phyloP scores from a whole-genome alignment of 768 basidiomycete genomes.

The Calocybe indica region DNA sequence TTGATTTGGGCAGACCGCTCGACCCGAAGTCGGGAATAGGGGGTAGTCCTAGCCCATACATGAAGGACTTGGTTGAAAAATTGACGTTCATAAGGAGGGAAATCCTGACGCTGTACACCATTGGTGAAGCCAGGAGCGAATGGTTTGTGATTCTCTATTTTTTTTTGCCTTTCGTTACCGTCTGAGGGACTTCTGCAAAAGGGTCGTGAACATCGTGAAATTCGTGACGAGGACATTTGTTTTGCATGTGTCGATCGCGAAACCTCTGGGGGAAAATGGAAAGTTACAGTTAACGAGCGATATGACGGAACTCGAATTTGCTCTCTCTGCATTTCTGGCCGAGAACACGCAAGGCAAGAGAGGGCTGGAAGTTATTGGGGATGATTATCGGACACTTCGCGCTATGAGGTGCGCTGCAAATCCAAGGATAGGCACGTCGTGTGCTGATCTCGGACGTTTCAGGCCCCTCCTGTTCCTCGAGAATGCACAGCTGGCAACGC shows the following conservation, averaged over 20 bases:
- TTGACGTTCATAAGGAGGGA: conserved; percentile 76
- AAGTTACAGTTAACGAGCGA: conserved; percentile 94
- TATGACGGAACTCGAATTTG: conserved; percentile 96
- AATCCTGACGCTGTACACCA: conserved; percentile 59
- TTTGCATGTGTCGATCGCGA: conserved; percentile 88
- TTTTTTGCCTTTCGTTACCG: background rate
- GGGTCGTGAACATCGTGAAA: conserved; percentile 63
- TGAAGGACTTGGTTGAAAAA: conserved; percentile 90
- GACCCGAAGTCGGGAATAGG: conserved; percentile 63
- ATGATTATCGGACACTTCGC: conserved; percentile 80
- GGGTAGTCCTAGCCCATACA: conserved; percentile 68
- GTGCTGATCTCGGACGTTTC: conserved; percentile 1
- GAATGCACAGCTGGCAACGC: conserved; percentile 58
- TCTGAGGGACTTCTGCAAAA: conserved; percentile 16
- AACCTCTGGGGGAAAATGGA: conserved; percentile 86
- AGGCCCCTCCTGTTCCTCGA: conserved; percentile 91
- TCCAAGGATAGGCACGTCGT: background rate
- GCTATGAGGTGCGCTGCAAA: conserved; percentile 69
- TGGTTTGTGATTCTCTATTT: conserved; percentile 56
- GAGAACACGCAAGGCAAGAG: conserved; percentile 54
- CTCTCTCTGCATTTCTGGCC: conserved; percentile 71
- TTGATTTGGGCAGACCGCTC: conserved; percentile 70
- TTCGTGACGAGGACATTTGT: conserved; percentile 85
- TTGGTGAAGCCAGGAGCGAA: conserved; percentile 65
- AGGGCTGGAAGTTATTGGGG: conserved; percentile 71